Percentiles rank a stretch among this genome's conserved stretches.
Evolutionary conservation across 1,284 basidiomycete species (phyloP).

Genomic region (Cutaneotrichosporon mucoides): DNA sequence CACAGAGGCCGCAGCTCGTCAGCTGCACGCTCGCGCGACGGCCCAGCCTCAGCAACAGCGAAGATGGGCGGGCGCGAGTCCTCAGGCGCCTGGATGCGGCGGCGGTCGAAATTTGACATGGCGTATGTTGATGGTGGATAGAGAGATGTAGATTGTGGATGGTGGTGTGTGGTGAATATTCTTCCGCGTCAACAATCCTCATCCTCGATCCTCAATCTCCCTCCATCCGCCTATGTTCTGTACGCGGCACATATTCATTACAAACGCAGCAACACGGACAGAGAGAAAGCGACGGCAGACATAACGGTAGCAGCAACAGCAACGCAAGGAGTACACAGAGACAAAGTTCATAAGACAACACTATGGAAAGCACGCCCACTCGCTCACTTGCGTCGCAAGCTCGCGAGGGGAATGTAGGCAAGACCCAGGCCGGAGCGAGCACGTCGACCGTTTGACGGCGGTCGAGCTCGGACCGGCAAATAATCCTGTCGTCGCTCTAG

Average conservation of each 20-base stretch:
- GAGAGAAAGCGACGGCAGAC: too few species aligned
- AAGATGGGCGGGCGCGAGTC: conserved; percentile 66
- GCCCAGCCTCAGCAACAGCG: conserved; percentile 36
- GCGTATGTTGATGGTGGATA: conserved; percentile 7
- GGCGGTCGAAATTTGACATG: conserved; percentile 63
- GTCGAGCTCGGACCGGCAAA: conserved; percentile 14
- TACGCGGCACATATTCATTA: too few species aligned
- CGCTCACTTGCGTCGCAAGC: not conserved
- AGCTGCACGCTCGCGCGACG: conserved; percentile 49
- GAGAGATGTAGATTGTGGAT: not conserved
- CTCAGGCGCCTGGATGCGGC: conserved; percentile 84
- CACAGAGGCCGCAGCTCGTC: conserved; percentile 77
- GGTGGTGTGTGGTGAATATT: not conserved
- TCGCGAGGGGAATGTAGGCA: conserved; percentile 27
- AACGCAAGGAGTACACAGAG: not conserved
- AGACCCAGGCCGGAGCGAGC: conserved; percentile 40
- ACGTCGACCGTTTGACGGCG: conserved; percentile 7
- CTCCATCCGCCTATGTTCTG: too few species aligned
- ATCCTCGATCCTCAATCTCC: not conserved
- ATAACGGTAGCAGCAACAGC: not conserved
- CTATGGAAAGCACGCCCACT: not conserved
- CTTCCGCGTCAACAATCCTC: conserved; percentile 2
- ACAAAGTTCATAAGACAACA: not conserved
- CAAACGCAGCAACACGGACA: too few species aligned
- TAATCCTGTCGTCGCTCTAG: conserved; percentile 23